Evolutionary conservation across 345 rosid species (phyloP), one percentile per base, ranked within the genome.

Genomic region (Camelina sativa): DNA sequence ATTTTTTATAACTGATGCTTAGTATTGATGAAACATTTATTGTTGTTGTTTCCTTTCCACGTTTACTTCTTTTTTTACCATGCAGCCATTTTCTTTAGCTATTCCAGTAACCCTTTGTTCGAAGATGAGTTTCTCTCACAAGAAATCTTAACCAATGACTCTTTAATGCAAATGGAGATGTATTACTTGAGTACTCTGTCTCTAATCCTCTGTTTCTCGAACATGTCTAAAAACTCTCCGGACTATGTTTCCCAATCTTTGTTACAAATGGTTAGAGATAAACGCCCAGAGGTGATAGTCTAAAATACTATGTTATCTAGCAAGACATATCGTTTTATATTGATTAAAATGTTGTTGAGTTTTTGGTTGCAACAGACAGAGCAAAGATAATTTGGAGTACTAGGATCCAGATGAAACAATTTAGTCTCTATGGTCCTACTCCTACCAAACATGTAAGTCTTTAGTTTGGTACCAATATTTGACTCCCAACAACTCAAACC

Each of bases 21-120:
- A 43, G 70, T 30, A 8, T 23, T 37, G 53, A 63, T 63, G 35
- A 64, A 62, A 62, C 40, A 72, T 61, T 32, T 28, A 28, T 28
- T 51, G 53, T 72, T 30, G 22, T 62, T 61, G 54, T 8, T 44
- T 62, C 16, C 4, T 41, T 34, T 61, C 3, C 67, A 23, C 22
- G 4, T 35, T 3, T 48, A 1, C 17, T 3, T 30, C 3, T 8
- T 55, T 28, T 30, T 4, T 54, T 13, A 57, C 7, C 13, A 15
- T 5, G 23, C 7, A 16, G 38, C n/a, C 20, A 15, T 48, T n/a
- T 16, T 22, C 35, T 46, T 71, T 37, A 17, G 35, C 35, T 63
- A 20, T 34, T 62, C 62, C 0, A 6, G 1, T 47, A 46, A 20
- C 32, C 47, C 22, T 28, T 28, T 28, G 4, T 4, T 20, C 17